These are phyloP conservation scores for Boletus edulis DNA, from an alignment of 768 basidiomycete species.

Conservation along the genomic window DNA sequence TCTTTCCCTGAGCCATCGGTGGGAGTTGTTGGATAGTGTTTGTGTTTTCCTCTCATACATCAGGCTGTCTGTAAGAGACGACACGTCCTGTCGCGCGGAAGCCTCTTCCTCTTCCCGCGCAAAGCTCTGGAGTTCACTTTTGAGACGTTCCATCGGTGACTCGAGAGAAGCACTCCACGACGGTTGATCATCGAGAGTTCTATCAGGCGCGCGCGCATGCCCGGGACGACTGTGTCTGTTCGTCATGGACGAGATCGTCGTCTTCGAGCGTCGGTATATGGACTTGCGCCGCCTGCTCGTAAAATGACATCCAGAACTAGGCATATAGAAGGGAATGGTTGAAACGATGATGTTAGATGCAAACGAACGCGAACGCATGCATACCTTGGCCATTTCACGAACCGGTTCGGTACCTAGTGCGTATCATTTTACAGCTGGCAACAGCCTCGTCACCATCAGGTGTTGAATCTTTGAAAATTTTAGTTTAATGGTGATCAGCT, in stretches of 20 bases:
- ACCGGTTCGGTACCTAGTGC: constrained; percentile 85
- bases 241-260: constrained; percentile 42
- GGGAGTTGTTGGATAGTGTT: constrained; percentile 24
- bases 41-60: constrained; percentile 30
- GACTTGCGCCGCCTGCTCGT: constrained; percentile 89
- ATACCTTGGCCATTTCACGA: constrained; percentile 84
- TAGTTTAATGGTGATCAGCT: constrained; percentile 88
- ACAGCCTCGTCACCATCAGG: constrained; percentile 70
- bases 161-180: constrained; percentile 77
- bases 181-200: constrained; percentile 45
- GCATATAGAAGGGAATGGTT: not conserved
- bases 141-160: constrained; percentile 67
- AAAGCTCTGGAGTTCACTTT: constrained; percentile 54
- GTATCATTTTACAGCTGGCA: constrained; percentile 90
- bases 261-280: constrained; percentile 75
- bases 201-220: constrained; percentile 27
- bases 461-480: constrained; percentile 89
- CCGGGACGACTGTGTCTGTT: constrained; percentile 42
- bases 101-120: constrained; percentile 39
- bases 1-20: constrained; percentile 43
- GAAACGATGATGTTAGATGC: not conserved
- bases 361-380: not conserved
- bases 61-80: constrained; percentile 24
- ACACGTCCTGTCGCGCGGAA: constrained; percentile 16
- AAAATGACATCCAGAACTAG: constrained; percentile 97